Evolutionary conservation across 257 asterid genomes (phyloP).

Genomic region (Misopates orontium): DNA sequence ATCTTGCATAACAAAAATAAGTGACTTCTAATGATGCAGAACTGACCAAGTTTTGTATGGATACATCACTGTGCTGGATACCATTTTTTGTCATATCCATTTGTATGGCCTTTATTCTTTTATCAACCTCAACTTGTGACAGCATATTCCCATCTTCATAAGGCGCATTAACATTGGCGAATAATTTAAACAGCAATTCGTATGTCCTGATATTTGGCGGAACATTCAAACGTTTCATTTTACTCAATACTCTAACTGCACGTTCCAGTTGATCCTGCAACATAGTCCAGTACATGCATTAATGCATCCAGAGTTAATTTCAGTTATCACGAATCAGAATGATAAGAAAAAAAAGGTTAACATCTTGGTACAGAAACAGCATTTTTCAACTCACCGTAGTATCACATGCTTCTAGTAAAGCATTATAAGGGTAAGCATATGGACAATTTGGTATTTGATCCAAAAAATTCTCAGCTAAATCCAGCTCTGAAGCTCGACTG

Average conservation of each 20-base stretch:
- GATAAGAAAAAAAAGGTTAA: not conserved
- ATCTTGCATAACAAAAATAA: not conserved
- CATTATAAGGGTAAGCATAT: conserved; percentile 56
- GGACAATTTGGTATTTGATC: conserved; percentile 48
- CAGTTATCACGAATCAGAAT: not conserved
- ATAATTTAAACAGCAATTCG: conserved; percentile 68
- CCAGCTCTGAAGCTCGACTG: conserved; percentile 65
- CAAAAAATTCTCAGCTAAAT: conserved; percentile 70
- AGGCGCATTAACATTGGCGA: conserved; percentile 79
- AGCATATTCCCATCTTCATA: conserved; percentile 57
- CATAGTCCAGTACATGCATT: conserved; percentile 30
- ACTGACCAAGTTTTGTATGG: conserved; percentile 72
- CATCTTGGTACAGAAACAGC: conserved; percentile 22
- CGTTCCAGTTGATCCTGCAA: conserved; percentile 84
- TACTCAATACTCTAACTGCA: conserved; percentile 59
- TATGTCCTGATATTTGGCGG: conserved; percentile 73
- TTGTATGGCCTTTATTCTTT: conserved; percentile 75
- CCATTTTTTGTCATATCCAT: conserved; percentile 79
- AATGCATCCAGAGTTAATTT: conserved; percentile 4
- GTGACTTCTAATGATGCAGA: conserved; percentile 23
- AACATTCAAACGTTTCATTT: conserved; percentile 55
- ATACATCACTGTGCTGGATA: conserved; percentile 64
- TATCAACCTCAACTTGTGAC: conserved; percentile 69
- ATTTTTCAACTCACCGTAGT: conserved; percentile 52
- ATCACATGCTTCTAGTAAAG: conserved; percentile 80